phyloP scores from a whole-genome alignment of 495 filamentous ascomycete species.

The Hyphodiscus hymeniophilus region DNA sequence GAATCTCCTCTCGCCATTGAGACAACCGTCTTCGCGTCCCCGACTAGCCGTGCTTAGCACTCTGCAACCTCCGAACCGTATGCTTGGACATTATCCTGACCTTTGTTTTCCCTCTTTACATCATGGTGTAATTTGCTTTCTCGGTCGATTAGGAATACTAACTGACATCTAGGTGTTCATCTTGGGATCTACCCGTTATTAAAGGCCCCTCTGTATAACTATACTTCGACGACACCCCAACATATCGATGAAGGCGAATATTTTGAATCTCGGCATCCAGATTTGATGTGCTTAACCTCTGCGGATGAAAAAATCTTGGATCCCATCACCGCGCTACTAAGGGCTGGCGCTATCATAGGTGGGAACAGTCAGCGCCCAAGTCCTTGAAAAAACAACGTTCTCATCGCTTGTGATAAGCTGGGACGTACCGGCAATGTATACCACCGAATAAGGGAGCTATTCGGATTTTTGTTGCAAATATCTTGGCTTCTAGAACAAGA shows the following conservation, averaged over 20 bases:
- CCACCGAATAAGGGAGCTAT: no score
- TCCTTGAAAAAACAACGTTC: no score
- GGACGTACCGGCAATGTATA: no score
- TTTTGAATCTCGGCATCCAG: constrained; percentile 3
- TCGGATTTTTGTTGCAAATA: no score
- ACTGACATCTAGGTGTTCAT: background rate
- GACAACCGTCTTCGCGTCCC: constrained; percentile 21
- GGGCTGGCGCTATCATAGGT: constrained; percentile 48
- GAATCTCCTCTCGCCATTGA: constrained; percentile 19
- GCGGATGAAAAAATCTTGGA: constrained; percentile 13
- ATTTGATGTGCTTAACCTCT: constrained; percentile 3
- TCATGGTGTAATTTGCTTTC: background rate
- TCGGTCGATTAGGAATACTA: background rate
- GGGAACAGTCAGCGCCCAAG: no score
- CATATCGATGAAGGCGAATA: background rate
- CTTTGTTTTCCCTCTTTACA: background rate
- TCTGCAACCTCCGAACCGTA: constrained; percentile 21
- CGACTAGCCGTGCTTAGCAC: constrained; percentile 4
- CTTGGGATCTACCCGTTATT: constrained; percentile 12
- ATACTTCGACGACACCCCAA: constrained; percentile 1
- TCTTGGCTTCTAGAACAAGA: no score
- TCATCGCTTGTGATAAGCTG: no score
- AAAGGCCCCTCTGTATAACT: constrained; percentile 11
- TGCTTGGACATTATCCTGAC: background rate
- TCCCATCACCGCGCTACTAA: constrained; percentile 40